Conservation (phyloP, 1,284 basidiomycete species). For the Grifola frondosa region DNA sequence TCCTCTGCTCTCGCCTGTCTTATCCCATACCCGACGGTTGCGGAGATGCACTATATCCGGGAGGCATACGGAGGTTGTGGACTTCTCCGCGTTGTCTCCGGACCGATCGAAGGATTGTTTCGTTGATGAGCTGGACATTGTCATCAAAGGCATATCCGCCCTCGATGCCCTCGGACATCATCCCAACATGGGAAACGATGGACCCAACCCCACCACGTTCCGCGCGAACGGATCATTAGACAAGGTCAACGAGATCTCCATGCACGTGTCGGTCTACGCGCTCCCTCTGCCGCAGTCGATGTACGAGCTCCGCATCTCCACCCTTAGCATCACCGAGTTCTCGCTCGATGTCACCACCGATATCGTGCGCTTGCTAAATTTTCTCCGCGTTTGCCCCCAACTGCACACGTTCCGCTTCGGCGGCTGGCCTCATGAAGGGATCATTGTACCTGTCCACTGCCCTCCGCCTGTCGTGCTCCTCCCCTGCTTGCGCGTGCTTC, state of each 20-base stretch:
- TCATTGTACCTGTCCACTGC: conserved; percentile 34
- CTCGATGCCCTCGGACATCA: conserved; percentile 14
- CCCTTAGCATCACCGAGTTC: conserved; percentile 53
- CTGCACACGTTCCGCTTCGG: conserved; percentile 56
- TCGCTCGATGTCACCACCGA: conserved; percentile 36
- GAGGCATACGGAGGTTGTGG: conserved; percentile 22
- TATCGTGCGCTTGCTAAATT: conserved; percentile 50
- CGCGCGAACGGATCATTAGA: conserved; percentile 16
- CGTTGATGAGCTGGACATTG: conserved; percentile 19
- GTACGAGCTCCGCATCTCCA: conserved; percentile 51
- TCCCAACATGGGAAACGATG: conserved; percentile 8
- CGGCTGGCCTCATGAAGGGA: conserved; percentile 51
- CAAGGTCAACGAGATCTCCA: conserved; percentile 12
- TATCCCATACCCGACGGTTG: conserved; percentile 56
- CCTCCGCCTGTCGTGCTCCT: conserved; percentile 46
- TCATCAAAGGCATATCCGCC: conserved; percentile 20
- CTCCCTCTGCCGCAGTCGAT: conserved; percentile 46
- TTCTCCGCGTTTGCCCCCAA: conserved; percentile 57
- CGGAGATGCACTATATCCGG: conserved; percentile 44
- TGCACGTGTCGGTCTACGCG: conserved; percentile 37
- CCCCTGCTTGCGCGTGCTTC: conserved; percentile 53
- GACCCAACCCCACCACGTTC: conserved; percentile 17
- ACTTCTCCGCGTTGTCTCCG: conserved; percentile 16
- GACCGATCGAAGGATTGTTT: conserved; percentile 10
- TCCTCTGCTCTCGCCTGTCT: conserved; percentile 59